Conservation (phyloP, 805 yeast species). For the Martiniozyma abietophila region DNA sequence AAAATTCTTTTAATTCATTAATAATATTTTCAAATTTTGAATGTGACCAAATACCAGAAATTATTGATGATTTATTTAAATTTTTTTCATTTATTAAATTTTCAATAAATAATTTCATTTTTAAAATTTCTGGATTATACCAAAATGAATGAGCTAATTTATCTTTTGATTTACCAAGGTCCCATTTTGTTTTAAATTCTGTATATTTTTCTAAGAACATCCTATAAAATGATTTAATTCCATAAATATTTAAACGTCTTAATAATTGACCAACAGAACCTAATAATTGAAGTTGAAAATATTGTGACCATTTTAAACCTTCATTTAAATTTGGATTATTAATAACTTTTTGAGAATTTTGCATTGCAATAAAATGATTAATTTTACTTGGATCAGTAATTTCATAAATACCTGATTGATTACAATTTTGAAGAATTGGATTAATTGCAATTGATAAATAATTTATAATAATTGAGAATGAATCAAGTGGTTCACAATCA, state of each 20-base stretch:
- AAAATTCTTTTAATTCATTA: conserved; percentile 50
- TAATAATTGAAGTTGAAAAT: conserved; percentile 50
- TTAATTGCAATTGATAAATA: conserved; percentile 52
- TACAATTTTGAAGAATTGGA: conserved; percentile 58
- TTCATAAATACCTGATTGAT: conserved; percentile 52
- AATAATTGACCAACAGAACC: conserved; percentile 66
- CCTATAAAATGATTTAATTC: conserved; percentile 64
- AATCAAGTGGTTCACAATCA: conserved; percentile 42
- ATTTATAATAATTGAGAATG: conserved; percentile 47
- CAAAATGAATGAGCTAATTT: conserved; percentile 55
- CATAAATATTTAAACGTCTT: conserved; percentile 68
- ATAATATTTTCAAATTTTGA: conserved; percentile 58
- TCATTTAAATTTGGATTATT: conserved; percentile 48
- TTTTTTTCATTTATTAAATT: conserved; percentile 25
- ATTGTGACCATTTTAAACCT: conserved; percentile 68
- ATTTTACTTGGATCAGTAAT: conserved; percentile 57
- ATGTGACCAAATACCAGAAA: conserved; percentile 43
- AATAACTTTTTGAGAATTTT: conserved; percentile 50
- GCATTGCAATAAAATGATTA: conserved; percentile 64
- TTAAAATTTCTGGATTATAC: conserved; percentile 38
- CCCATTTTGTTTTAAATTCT: conserved; percentile 51
- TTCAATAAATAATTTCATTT: conserved; percentile 38
- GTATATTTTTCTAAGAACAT: conserved; percentile 52
- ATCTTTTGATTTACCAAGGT: conserved; percentile 50
- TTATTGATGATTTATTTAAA: conserved; percentile 13